Evolutionary conservation across 257 asterid genomes (phyloP).

Genomic region (Solanum arcanum): DNA sequence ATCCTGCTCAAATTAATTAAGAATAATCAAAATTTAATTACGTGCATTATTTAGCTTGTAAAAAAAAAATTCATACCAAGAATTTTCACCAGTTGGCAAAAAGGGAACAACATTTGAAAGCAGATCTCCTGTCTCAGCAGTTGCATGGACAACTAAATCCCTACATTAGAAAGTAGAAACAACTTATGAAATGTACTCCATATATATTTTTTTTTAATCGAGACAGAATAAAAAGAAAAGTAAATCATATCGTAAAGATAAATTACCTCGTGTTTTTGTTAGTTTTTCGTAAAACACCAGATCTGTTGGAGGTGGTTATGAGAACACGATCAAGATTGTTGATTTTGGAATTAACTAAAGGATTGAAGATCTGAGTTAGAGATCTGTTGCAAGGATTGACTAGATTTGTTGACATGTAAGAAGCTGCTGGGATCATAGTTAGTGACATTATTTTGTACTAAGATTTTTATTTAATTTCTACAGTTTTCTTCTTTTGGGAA

Average conservation of each 20-base stretch:
- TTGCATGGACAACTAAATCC: neutral
- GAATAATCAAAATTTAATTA: no score
- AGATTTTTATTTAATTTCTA: neutral
- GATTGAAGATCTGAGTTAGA: neutral
- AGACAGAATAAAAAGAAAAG: neutral
- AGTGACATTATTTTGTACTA: neutral
- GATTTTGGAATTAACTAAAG: neutral
- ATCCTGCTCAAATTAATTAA: constrained; percentile 10
- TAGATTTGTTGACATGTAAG: neutral
- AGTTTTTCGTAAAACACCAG: neutral
- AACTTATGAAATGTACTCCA: neutral
- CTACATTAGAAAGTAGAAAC: neutral
- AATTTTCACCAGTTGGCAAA: neutral
- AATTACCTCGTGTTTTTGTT: neutral
- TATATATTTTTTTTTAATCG: neutral
- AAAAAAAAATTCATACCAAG: neutral
- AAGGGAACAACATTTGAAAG: neutral
- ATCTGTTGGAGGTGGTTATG: neutral
- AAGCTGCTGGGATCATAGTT: neutral
- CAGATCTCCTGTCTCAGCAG: neutral
- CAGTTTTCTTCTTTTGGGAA: neutral
- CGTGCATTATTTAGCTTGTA: no score
- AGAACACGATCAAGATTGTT: neutral
- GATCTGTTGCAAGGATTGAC: neutral
- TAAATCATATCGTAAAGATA: neutral